Base-by-base conservation (phyloP, 2,329 filamentous ascomycete genomes). In the Pyrenophora tritici-repentis region DNA sequence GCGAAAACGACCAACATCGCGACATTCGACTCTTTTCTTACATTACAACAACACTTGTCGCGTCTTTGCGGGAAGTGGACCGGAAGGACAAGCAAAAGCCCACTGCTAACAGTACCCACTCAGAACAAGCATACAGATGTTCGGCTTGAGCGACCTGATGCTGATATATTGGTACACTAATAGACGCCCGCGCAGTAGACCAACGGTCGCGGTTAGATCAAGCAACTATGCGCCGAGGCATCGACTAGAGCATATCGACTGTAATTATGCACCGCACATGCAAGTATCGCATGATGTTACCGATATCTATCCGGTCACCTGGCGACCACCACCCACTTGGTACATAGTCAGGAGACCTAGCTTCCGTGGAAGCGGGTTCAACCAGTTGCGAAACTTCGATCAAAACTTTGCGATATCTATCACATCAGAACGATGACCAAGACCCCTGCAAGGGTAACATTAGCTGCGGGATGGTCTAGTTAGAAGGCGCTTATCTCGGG, bases 101-200 rank as follows among this genome's bases (percentile, higher is more conserved):
- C 22, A 44, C 43, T 22, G 22, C 13, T 16, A n/a, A 40, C 20
- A 18, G 42, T 14, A 12, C 46, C 22, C 26, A 26, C 36, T 34
- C 7, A 22, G 18, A 13, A 29, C 10, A 9, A 20, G 24, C 18
- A 29, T 29, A 38, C 12, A 34, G 29, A 13, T 26, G 16, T 48
- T 34, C 38, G 37, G 33, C 22, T 22, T 24, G 22, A 47, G 39
- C 22, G 34, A 51, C 35, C 13, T 36, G 48, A 38, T 17, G 20
- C 32, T 50, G 58, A 56, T 51, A 61, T 55, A 47, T 24, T 47
- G 58, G 59, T 51, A 61, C 58, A 47, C 58, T 62, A 62, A 22
- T 38, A 53, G 41, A 45, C 47, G 40, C 38, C 41, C 38, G 46
- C 43, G 44, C 56, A 56, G 49, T 59, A 59, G 58, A 17, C 41